These are phyloP conservation scores for Lagenidium giganteum DNA, from an alignment of 352 stramenopile genomes.

Conservation along the genomic window DNA sequence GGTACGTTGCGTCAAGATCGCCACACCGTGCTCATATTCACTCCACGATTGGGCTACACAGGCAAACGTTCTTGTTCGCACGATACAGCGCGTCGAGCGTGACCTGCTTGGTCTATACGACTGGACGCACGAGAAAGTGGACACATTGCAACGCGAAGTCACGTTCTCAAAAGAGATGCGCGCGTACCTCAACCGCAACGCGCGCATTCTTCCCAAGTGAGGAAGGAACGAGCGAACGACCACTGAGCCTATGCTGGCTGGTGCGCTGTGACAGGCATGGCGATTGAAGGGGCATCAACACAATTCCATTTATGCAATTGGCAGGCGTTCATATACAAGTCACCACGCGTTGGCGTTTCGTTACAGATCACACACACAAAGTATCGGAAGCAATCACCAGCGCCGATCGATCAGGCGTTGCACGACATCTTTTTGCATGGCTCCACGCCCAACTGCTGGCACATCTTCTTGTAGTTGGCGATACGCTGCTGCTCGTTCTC, in stretches of 20 bases:
- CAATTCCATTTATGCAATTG: too few species aligned
- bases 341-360: too few species aligned
- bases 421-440: constrained; percentile 6
- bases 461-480: constrained; percentile 7
- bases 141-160: constrained; percentile 17
- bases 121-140: constrained; percentile 40
- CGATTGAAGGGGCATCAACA: too few species aligned
- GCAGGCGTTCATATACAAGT: too few species aligned
- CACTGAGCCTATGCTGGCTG: too few species aligned
- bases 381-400: too few species aligned
- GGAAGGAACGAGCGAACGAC: too few species aligned
- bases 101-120: constrained; percentile 59
- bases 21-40: neutral
- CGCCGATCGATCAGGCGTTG: constrained; percentile 4
- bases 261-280: too few species aligned
- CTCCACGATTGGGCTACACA: constrained; percentile 2
- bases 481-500: constrained; percentile 30
- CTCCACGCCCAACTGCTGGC: neutral
- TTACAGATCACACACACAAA: too few species aligned
- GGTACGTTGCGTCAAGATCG: neutral
- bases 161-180: constrained; percentile 20
- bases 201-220: constrained; percentile 26
- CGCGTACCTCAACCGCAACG: constrained; percentile 22
- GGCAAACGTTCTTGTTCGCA: constrained; percentile 22
- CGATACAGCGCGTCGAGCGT: constrained; percentile 23